Evolutionary conservation across 129 eudicot genomes (phyloP).

Genomic region (Artemisia tridentata): DNA sequence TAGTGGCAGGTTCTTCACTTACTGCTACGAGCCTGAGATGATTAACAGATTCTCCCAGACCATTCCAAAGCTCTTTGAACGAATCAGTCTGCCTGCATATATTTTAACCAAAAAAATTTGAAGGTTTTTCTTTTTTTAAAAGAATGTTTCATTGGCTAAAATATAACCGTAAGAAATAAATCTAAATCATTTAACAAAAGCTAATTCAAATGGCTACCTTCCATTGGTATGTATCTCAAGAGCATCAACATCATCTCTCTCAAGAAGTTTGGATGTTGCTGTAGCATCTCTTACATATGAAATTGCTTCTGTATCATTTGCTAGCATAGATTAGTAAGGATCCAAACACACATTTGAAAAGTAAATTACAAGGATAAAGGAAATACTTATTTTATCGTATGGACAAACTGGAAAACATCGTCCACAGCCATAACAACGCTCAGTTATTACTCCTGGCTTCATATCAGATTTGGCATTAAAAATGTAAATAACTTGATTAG

Average conservation of each 20-base stretch:
- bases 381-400: constrained; percentile 91
- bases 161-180: not conserved
- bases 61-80: constrained; percentile 76
- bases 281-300: constrained; percentile 71
- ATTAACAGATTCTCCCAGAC: constrained; percentile 65
- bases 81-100: constrained; percentile 48
- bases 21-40: constrained; percentile 84
- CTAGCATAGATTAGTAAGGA: constrained; percentile 1
- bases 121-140: not conserved
- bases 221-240: constrained; percentile 93
- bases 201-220: constrained; percentile 46
- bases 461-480: constrained; percentile 17
- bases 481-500: constrained; percentile 12
- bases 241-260: constrained; percentile 78
- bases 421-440: constrained; percentile 97
- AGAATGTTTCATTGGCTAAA: not conserved
- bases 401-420: constrained; percentile 93
- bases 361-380: constrained; percentile 9
- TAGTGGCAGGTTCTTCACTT: constrained; percentile 27
- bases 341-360: not conserved
- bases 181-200: not conserved
- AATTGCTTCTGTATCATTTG: constrained; percentile 41
- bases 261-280: constrained; percentile 72
- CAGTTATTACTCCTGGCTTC: constrained; percentile 79
- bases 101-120: not conserved